These are phyloP conservation scores for Albophoma yamanashiensis DNA, from an alignment of 2,329 filamentous ascomycete species.

Conservation along the genomic window DNA sequence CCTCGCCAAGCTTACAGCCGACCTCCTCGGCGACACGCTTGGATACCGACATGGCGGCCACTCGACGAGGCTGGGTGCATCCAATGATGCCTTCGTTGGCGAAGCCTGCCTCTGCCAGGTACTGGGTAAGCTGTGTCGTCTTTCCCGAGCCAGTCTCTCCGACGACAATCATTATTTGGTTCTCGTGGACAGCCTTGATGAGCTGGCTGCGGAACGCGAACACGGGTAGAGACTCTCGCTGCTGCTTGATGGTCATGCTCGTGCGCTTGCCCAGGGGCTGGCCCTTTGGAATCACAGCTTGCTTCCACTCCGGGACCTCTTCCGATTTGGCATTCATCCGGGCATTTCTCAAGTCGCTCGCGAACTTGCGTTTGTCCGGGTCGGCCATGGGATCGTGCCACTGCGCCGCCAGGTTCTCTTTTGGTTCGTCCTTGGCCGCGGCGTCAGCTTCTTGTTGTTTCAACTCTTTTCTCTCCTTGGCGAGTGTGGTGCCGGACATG, in stretches of 20 bases:
- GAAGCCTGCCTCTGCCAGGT: slow-evolving; percentile 85
- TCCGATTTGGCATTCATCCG: slow-evolving; percentile 52
- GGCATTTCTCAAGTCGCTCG: slow-evolving; percentile 67
- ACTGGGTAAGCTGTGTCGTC: slow-evolving; percentile 93
- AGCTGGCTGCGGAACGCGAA: slow-evolving; percentile 81
- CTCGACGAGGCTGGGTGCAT: slow-evolving; percentile 92
- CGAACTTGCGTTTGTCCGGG: slow-evolving; percentile 78
- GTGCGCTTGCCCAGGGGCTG: slow-evolving; percentile 78
- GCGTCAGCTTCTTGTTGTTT: slow-evolving; percentile 79
- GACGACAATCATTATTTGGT: slow-evolving; percentile 91
- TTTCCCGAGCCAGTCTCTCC: slow-evolving; percentile 97
- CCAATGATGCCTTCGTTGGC: slow-evolving; percentile 82
- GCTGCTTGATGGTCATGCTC: slow-evolving; percentile 86
- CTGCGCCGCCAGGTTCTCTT: slow-evolving; percentile 76
- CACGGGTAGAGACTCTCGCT: slow-evolving; percentile 81
- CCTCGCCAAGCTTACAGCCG: slow-evolving; percentile 78
- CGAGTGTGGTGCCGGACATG: slow-evolving; percentile 80
- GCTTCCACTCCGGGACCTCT: slow-evolving; percentile 86
- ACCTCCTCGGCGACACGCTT: slow-evolving; percentile 96
- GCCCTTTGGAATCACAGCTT: slow-evolving; percentile 67
- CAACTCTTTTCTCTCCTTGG: slow-evolving; percentile 82
- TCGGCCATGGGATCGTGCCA: slow-evolving; percentile 97
- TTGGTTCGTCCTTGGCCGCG: slow-evolving; percentile 60
- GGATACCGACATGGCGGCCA: slow-evolving; percentile 94
- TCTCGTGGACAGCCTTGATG: slow-evolving; percentile 74